Conservation (phyloP, 495 filamentous ascomycete species). For the Emericellopsis terricola region DNA sequence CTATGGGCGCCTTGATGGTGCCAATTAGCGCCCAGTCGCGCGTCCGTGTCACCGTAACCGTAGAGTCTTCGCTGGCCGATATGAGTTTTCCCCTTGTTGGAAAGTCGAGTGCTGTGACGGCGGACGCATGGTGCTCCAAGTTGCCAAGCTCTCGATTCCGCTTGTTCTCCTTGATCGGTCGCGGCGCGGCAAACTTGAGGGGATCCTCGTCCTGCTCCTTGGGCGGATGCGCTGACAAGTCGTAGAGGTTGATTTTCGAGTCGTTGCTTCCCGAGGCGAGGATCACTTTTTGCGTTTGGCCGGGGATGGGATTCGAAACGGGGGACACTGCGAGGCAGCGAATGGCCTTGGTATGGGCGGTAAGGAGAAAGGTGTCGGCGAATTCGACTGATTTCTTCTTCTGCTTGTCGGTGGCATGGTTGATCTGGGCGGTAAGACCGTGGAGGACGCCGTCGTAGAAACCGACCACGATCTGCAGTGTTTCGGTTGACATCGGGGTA, state of each 20-base stretch:
- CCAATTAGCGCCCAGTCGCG: constrained; percentile 82
- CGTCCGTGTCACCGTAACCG: constrained; percentile 66
- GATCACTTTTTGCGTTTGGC: constrained; percentile 49
- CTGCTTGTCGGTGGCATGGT: constrained; percentile 10
- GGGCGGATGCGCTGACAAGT: constrained; percentile 58
- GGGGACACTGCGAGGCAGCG: constrained; percentile 80
- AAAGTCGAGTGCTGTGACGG: constrained; percentile 62
- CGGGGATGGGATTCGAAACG: constrained; percentile 38
- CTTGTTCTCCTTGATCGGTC: constrained; percentile 59
- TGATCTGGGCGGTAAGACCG: constrained; percentile 64
- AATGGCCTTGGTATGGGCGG: constrained; percentile 79
- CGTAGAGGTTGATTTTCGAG: constrained; percentile 88
- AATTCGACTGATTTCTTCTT: constrained; percentile 34
- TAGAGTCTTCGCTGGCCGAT: constrained; percentile 68
- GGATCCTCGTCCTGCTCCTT: constrained; percentile 23
- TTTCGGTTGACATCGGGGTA: constrained; percentile 9
- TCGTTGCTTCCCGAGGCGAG: constrained; percentile 83
- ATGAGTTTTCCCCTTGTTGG: constrained; percentile 79
- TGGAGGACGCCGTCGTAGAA: constrained; percentile 92
- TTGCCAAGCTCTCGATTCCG: constrained; percentile 77
- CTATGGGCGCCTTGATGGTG: constrained; percentile 77
- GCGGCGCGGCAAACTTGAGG: constrained; percentile 43
- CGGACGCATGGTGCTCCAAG: constrained; percentile 68
- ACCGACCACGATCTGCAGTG: constrained; percentile 76
- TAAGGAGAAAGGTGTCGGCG: constrained; percentile 88